Percentiles rank a stretch among this genome's conserved stretches.
Evolutionary conservation across 495 filamentous ascomycete species (phyloP).

Genomic region (Neurospora sp.): DNA sequence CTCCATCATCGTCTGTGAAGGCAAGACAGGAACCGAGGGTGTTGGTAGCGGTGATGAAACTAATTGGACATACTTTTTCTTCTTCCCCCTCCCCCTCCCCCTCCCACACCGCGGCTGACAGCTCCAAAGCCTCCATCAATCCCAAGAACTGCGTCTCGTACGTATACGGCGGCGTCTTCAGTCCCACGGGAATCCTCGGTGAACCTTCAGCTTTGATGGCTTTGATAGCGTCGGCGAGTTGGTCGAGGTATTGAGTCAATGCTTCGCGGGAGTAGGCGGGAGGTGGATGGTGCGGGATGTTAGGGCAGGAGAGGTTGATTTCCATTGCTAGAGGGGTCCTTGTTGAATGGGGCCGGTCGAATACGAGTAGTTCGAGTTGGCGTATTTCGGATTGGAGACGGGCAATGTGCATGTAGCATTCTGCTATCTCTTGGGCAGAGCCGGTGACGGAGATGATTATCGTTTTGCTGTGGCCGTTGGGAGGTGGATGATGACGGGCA

Average conservation of each 20-base stretch:
- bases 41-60: constrained; percentile 62
- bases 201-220: not conserved
- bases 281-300: constrained; percentile 55
- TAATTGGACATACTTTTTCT: constrained; percentile 25
- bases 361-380: too few relatives aligned
- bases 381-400: not conserved
- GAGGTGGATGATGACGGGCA: too few relatives aligned
- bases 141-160: constrained; percentile 47
- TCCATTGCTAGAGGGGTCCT: constrained; percentile 44
- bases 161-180: constrained; percentile 67
- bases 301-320: constrained; percentile 65
- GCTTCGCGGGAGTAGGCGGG: constrained; percentile 48
- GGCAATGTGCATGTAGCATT: constrained; percentile 31
- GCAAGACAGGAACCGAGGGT: constrained; percentile 59
- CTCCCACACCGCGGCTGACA: not conserved
- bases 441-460: constrained; percentile 68
- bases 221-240: constrained; percentile 11
- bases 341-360: too few relatives aligned
- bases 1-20: constrained; percentile 16
- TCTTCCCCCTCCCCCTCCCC: not conserved
- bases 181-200: constrained; percentile 36
- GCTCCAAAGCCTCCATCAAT: constrained; percentile 39
- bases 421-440: constrained; percentile 33
- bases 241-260: constrained; percentile 38
- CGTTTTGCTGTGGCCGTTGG: constrained; percentile 28